A percentile compares a stretch with the other conserved stretches of the same genome.
Evolutionary conservation across 371 early-diverging fungal species (phyloP).

Genomic region (Saksenaea oblongispora): DNA sequence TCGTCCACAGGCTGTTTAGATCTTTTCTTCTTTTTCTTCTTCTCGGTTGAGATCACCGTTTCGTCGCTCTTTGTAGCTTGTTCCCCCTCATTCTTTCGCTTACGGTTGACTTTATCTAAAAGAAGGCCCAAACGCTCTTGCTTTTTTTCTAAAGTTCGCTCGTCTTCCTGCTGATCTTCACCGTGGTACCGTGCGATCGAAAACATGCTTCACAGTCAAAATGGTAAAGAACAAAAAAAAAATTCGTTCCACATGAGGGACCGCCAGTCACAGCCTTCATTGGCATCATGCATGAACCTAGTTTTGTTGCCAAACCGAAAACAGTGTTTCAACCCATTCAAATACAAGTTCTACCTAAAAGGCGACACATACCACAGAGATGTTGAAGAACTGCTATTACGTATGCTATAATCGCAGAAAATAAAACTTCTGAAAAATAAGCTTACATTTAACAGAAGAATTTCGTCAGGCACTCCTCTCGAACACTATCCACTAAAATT

Average conservation of each 20-base stretch:
- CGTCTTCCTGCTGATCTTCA: slow-evolving; percentile 7
- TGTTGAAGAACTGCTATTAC: no score
- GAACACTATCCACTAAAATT: no score
- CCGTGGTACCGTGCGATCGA: slow-evolving; percentile 22
- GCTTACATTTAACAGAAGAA: no score
- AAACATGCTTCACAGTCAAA: slow-evolving; percentile 5
- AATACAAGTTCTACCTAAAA: no score
- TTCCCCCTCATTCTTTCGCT: slow-evolving; percentile 17
- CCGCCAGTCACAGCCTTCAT: background rate
- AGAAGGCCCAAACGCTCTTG: slow-evolving; percentile 12
- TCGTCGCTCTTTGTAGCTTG: background rate
- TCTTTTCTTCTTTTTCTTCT: slow-evolving; percentile 22
- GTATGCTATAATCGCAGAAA: no score
- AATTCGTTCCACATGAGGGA: background rate
- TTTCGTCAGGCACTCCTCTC: no score
- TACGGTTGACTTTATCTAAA: slow-evolving; percentile 11
- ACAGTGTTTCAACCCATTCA: no score
- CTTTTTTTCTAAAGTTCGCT: slow-evolving; percentile 17
- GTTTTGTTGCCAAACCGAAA: no score
- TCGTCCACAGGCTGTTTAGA: background rate
- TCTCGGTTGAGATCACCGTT: background rate
- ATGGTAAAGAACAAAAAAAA: background rate
- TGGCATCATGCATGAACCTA: no score
- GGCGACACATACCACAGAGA: no score
- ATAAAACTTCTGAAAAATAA: no score